These are phyloP conservation scores for Ilex asprella DNA, from an alignment of 257 asterid species.

Conservation along the genomic window DNA sequence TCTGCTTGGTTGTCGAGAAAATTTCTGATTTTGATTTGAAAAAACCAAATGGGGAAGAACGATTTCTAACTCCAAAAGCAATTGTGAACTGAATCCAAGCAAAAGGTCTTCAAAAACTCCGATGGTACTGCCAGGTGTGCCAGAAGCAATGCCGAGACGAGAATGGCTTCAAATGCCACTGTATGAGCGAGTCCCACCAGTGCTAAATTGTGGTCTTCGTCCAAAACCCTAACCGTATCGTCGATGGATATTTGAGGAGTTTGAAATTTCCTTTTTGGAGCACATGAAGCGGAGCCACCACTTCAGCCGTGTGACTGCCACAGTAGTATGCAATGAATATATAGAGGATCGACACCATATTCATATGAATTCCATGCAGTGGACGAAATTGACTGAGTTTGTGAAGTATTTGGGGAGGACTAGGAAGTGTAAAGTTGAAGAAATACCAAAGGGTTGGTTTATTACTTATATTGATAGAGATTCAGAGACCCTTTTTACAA, in stretches of 20 bases:
- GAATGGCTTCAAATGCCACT: constrained; percentile 95
- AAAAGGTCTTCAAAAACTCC: constrained; percentile 76
- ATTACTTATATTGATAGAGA: constrained; percentile 85
- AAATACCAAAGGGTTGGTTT: constrained; percentile 93
- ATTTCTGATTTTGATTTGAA: background rate
- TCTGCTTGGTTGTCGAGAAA: no score
- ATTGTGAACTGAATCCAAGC: constrained; percentile 84
- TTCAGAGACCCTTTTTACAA: constrained; percentile 84
- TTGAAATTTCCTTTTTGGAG: constrained; percentile 58
- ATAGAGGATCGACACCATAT: constrained; percentile 73
- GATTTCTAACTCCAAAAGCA: constrained; percentile 87
- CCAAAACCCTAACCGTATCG: constrained; percentile 64
- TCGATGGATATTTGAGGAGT: constrained; percentile 79
- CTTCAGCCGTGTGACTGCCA: constrained; percentile 85
- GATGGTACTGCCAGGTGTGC: constrained; percentile 97
- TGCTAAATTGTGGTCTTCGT: constrained; percentile 93
- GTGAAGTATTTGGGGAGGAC: constrained; percentile 71
- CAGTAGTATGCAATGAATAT: constrained; percentile 92
- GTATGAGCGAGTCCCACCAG: constrained; percentile 93
- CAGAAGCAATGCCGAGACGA: constrained; percentile 94
- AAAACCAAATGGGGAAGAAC: constrained; percentile 58
- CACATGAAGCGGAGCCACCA: constrained; percentile 91
- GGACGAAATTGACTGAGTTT: constrained; percentile 91
- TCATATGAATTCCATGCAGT: constrained; percentile 84
- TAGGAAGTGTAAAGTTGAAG: constrained; percentile 88